Base-by-base conservation (phyloP, 2,329 filamentous ascomycete genomes). In the Trichoderma endophyticum region DNA sequence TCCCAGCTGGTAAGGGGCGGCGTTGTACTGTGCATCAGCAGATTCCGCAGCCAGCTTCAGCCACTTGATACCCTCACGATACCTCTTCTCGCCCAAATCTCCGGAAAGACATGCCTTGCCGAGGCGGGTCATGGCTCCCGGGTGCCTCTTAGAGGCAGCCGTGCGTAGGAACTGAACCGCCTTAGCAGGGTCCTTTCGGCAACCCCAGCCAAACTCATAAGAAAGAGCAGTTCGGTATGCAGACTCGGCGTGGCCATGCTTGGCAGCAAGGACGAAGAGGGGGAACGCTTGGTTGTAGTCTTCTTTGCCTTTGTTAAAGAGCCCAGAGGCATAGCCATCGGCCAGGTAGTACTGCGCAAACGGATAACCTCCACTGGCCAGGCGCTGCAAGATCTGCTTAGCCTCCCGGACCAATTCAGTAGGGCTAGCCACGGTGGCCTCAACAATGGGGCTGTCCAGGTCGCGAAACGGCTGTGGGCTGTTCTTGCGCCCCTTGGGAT, bases 161-260 rank as follows among this genome's bases (percentile, higher is more conserved):
- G 92, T 91, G 70, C 95, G 91, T 79, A 97, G 92, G 81, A 96
- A 99, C 80, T 98, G 95, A 1, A 97, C 93, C 57, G 96, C 95
- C 82, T 98, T 98, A 64, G 92, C 90, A 71, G 93, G 92, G 78
- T 98, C 94, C 78, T 94, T 94, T 71, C 94, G 91, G 78, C 92
- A 97, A 54, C 96, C 96, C 96, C 96, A 99, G 74, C 95, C 96
- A 82, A 98, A 98, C 81, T 99, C 96, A 83, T 98, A 98, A 84
- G 95, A 98, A 71, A 99, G 86, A 18, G 93, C 96, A 67, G 95
- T 92, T 70, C 96, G 92, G 82, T 98, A 99, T 43, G 92, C 95
- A 71, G 96, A 96, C 84, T 99, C 96, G 62, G 96, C 94, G 81
- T 99, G 96, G 36, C 96, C 96, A 82, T 98, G 96, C 83, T 98